Percentiles rank a stretch among this genome's conserved stretches.
Conservation (phyloP, 2,329 filamentous ascomycete genomes). For the Grosmannia huntii region DNA sequence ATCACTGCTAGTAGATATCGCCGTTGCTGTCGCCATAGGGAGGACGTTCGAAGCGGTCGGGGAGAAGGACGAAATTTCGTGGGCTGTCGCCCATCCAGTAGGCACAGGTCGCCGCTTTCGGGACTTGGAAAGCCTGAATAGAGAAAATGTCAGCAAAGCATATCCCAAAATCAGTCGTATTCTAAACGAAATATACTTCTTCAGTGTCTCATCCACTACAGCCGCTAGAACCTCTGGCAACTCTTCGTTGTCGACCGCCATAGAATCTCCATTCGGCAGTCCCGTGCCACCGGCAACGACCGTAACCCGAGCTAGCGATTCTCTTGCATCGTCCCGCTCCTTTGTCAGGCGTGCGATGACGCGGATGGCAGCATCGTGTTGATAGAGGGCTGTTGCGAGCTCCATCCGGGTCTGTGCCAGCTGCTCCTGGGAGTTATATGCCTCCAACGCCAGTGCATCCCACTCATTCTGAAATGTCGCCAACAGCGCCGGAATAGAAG, state of each 20-base stretch:
- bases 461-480: constrained; percentile 97
- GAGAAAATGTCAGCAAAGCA: constrained; percentile 2
- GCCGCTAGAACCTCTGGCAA: constrained; percentile 59
- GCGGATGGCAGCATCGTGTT: constrained; percentile 91
- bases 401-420: constrained; percentile 84
- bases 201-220: constrained; percentile 69
- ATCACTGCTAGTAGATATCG: constrained; percentile 40
- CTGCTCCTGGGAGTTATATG: constrained; percentile 82
- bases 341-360: constrained; percentile 86
- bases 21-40: constrained; percentile 34
- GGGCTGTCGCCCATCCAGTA: constrained; percentile 68
- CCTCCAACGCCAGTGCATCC: constrained; percentile 86
- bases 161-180: neutral
- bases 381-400: constrained; percentile 84
- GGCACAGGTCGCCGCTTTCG: constrained; percentile 84
- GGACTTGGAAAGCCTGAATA: constrained; percentile 62
- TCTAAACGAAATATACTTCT: constrained; percentile 44
- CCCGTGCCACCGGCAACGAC: constrained; percentile 47
- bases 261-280: constrained; percentile 48
- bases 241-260: constrained; percentile 78
- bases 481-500: constrained; percentile 88
- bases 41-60: constrained; percentile 31
- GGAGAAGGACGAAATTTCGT: constrained; percentile 47
- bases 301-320: constrained; percentile 75
- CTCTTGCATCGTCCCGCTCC: constrained; percentile 84